These are phyloP conservation scores for Eucalyptus shirleyi DNA, from an alignment of 345 rosid species.

Conservation along the genomic window DNA sequence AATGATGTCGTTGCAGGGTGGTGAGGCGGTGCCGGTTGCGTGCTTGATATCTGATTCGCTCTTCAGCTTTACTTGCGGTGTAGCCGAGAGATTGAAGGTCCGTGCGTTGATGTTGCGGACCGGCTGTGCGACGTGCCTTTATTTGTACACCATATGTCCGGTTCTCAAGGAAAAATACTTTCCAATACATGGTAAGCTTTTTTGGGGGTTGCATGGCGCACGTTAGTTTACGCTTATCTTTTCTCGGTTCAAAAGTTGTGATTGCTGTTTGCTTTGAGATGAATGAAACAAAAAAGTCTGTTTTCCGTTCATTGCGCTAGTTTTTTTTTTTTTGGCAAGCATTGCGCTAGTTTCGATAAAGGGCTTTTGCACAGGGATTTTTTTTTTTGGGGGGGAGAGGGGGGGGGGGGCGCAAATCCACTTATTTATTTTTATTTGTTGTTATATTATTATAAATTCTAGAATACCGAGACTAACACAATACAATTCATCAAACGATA, in stretches of 20 bases:
- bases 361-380: neutral
- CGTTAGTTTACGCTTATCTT: neutral
- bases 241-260: neutral
- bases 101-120: slow-evolving; percentile 22
- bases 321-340: neutral
- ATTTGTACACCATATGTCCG: slow-evolving; percentile 11
- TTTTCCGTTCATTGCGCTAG: neutral
- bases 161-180: slow-evolving; percentile 16
- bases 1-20: neutral
- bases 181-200: slow-evolving; percentile 11
- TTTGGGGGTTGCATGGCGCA: neutral
- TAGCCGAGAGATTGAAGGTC: slow-evolving; percentile 8
- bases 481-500: neutral
- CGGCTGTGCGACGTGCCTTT: slow-evolving; percentile 12
- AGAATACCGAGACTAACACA: neutral
- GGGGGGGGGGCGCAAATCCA: rapidly evolving
- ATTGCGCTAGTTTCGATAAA: neutral
- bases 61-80: slow-evolving; percentile 8
- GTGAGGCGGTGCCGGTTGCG: neutral
- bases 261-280: neutral
- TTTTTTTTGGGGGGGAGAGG: too few relatives aligned
- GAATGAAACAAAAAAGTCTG: neutral
- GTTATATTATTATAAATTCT: neutral
- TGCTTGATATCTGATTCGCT: slow-evolving; percentile 14
- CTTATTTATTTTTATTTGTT: too few relatives aligned